phyloP scores from a whole-genome alignment of 768 basidiomycete genomes.

The Paxillus rubicundulus region DNA sequence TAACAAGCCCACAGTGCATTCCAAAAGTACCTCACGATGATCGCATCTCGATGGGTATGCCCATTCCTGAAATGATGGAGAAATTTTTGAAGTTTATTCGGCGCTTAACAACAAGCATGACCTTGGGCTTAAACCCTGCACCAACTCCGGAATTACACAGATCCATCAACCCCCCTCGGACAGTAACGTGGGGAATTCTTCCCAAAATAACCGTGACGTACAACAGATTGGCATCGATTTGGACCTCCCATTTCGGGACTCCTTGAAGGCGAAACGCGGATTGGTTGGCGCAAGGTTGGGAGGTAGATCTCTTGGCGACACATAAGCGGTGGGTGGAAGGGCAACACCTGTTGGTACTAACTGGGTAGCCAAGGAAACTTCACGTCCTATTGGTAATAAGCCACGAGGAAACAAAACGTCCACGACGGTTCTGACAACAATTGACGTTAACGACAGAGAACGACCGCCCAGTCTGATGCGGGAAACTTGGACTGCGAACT shows the following conservation, averaged over 20 bases:
- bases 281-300: too few species aligned
- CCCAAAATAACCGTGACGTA: slow-evolving; percentile 9
- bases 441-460: background rate
- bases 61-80: background rate
- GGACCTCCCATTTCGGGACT: slow-evolving; percentile 3
- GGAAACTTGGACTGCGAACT: too few species aligned
- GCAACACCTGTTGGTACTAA: too few species aligned
- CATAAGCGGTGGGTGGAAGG: background rate
- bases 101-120: background rate
- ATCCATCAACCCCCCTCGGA: background rate
- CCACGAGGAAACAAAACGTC: background rate
- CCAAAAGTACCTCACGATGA: slow-evolving; percentile 3
- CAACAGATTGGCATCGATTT: background rate
- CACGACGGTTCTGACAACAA: background rate
- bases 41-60: background rate
- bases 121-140: background rate
- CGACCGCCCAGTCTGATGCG: background rate
- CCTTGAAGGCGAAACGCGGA: background rate
- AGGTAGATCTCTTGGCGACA: too few species aligned
- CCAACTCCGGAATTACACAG: too few species aligned
- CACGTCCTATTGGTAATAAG: background rate
- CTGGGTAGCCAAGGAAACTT: too few species aligned
- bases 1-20: background rate
- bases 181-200: slow-evolving; percentile 6
- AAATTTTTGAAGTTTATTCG: background rate